Conservation (phyloP, 2,329 filamentous ascomycete species). For the Esteya vermicola region DNA sequence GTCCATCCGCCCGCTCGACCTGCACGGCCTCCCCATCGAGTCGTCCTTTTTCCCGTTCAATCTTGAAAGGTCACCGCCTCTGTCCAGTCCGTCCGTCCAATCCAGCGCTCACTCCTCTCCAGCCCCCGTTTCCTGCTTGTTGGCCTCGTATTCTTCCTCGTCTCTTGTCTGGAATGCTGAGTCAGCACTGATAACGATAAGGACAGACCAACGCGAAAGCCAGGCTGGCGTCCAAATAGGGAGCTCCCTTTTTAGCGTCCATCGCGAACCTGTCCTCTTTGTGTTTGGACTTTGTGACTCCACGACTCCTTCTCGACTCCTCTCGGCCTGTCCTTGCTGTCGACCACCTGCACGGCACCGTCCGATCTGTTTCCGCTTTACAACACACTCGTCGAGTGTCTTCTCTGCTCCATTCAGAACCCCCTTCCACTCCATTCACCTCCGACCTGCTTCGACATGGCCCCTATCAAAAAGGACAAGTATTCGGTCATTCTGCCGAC, state of each 20-base stretch:
- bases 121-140: too few relatives aligned
- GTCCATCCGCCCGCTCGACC: too few relatives aligned
- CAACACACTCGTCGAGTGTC: neutral
- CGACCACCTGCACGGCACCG: neutral
- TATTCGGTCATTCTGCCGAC: conserved; percentile 97
- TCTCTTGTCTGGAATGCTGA: neutral
- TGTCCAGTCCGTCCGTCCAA: too few relatives aligned
- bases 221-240: neutral
- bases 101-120: too few relatives aligned
- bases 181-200: neutral
- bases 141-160: neutral
- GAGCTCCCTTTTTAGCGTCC: neutral
- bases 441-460: conserved; percentile 23
- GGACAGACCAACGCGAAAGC: neutral
- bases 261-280: neutral
- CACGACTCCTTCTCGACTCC: too few relatives aligned
- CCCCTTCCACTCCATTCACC: neutral
- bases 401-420: neutral
- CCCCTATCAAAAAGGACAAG: conserved; percentile 47
- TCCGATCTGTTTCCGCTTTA: neutral
- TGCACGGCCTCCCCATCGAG: too few relatives aligned
- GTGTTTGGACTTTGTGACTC: too few relatives aligned
- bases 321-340: neutral
- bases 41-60: too few relatives aligned
- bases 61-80: too few relatives aligned